These are phyloP conservation scores for Phalaenopsis aphrodite DNA, from an alignment of 106 monocot species.

Conservation along the genomic window DNA sequence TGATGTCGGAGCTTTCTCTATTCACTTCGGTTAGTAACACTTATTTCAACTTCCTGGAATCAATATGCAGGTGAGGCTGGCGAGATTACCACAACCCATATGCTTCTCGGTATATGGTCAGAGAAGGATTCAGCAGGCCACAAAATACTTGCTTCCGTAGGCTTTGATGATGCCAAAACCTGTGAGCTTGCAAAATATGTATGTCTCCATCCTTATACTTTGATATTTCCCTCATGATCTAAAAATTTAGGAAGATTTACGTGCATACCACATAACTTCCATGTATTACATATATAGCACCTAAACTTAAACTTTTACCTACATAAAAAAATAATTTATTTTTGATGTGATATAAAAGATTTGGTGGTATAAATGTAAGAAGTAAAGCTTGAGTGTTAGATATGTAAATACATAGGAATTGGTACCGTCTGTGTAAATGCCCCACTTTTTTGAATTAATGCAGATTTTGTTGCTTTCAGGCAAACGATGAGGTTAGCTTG, in stretches of 20 bases:
- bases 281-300: too few relatives aligned
- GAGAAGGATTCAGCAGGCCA: constrained; percentile 80
- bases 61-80: constrained; percentile 48
- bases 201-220: constrained; percentile 12
- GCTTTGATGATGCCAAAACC: constrained; percentile 79
- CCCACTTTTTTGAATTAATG: background rate
- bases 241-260: background rate
- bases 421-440: too few relatives aligned
- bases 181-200: constrained; percentile 64
- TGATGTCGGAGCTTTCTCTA: background rate
- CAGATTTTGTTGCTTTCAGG: constrained; percentile 30
- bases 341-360: too few relatives aligned
- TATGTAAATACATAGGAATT: too few relatives aligned
- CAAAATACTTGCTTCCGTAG: constrained; percentile 70
- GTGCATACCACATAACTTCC: too few relatives aligned
- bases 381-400: too few relatives aligned
- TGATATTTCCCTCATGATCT: background rate
- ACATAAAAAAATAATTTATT: too few relatives aligned
- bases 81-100: constrained; percentile 65
- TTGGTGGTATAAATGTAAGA: too few relatives aligned
- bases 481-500: constrained; percentile 32
- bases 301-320: too few relatives aligned
- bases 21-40: background rate
- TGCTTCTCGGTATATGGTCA: constrained; percentile 95
- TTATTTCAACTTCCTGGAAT: too few relatives aligned